These are phyloP conservation scores for Suillus fuscotomentosus DNA, from an alignment of 768 basidiomycete genomes.

Conservation along the genomic window DNA sequence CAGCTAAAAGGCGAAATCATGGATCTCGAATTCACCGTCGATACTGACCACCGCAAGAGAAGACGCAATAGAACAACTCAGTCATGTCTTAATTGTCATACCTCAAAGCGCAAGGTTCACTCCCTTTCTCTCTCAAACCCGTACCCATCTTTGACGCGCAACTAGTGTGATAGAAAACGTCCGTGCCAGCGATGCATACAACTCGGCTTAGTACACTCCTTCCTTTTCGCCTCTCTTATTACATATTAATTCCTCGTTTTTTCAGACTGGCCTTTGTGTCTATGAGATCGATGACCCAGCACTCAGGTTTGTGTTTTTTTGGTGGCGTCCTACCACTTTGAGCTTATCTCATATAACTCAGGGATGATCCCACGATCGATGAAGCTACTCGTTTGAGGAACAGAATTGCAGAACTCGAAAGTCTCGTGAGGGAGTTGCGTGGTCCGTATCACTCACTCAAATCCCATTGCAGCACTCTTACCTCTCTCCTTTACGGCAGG, in stretches of 20 bases:
- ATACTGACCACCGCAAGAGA: constrained; percentile 77
- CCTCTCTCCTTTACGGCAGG: constrained; percentile 39
- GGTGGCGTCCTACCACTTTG: neutral
- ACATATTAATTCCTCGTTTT: constrained; percentile 9
- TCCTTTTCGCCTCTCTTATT: constrained; percentile 4
- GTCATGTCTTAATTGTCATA: constrained; percentile 86
- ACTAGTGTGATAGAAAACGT: constrained; percentile 86
- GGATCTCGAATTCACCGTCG: constrained; percentile 73
- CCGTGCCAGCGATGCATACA: constrained; percentile 92
- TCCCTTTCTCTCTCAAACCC: neutral
- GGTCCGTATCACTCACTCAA: constrained; percentile 38
- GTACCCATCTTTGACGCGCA: constrained; percentile 7
- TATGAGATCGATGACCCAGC: constrained; percentile 93
- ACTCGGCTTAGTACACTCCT: constrained; percentile 65
- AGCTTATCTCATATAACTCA: constrained; percentile 24
- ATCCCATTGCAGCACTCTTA: constrained; percentile 9
- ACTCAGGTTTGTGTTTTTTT: constrained; percentile 48
- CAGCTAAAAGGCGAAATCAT: constrained; percentile 77
- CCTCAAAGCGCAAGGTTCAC: constrained; percentile 86
- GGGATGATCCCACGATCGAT: constrained; percentile 85
- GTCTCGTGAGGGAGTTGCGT: constrained; percentile 78
- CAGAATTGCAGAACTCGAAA: constrained; percentile 90
- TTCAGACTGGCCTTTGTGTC: constrained; percentile 88
- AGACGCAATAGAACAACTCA: constrained; percentile 91
- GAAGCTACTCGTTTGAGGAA: constrained; percentile 84